These are phyloP conservation scores for Conoideocrella luteorostrata DNA, from an alignment of 2,329 filamentous ascomycete genomes.

Conservation along the genomic window DNA sequence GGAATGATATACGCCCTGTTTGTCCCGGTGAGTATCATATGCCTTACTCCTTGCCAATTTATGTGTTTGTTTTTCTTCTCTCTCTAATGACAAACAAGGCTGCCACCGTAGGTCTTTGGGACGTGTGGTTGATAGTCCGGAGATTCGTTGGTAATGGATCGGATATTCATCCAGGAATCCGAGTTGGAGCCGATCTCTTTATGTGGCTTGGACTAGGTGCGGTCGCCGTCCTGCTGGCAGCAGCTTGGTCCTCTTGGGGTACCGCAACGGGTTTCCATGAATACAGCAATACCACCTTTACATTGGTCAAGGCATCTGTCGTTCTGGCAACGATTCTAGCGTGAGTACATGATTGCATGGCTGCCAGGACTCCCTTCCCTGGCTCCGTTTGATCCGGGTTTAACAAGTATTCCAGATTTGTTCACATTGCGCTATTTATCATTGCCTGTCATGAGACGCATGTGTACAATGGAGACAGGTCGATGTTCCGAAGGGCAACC, in stretches of 20 bases:
- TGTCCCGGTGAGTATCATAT: no score
- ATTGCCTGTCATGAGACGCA: constrained; percentile 4
- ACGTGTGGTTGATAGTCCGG: not conserved
- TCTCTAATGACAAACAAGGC: no score
- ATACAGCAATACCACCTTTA: not conserved
- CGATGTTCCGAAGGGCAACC: no score
- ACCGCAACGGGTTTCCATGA: not conserved
- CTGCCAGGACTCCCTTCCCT: no score
- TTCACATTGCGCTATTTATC: constrained; percentile 1
- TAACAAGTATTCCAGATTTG: not conserved
- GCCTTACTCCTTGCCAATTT: no score
- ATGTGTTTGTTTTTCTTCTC: no score
- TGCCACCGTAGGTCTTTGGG: no score
- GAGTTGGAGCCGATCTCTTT: constrained; percentile 5
- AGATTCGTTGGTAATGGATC: not conserved
- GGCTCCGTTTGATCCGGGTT: no score
- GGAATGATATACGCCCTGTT: no score
- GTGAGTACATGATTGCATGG: no score
- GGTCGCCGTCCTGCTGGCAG: constrained; percentile 2
- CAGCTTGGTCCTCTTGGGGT: constrained; percentile 2
- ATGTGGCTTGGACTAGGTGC: constrained; percentile 6
- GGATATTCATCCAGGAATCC: constrained; percentile 2
- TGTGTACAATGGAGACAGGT: no score
- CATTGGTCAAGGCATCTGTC: constrained; percentile 1
- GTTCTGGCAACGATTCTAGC: constrained; percentile 1